Evolutionary conservation across 2,329 filamentous ascomycete species (phyloP).

Genomic region (Pyrenophora teres): DNA sequence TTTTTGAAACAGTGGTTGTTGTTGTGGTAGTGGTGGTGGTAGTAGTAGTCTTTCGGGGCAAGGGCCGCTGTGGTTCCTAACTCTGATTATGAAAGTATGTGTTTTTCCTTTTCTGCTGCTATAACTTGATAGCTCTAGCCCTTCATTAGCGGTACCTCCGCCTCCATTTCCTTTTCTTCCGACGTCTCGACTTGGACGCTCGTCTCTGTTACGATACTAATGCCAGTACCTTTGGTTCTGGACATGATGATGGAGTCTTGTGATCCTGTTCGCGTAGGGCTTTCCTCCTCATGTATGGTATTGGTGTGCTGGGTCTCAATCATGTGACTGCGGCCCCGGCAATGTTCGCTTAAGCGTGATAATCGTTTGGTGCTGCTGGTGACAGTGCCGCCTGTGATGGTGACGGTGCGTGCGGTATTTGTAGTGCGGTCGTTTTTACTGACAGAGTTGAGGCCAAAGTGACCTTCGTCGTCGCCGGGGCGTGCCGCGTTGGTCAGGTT

Average conservation of each 20-base stretch:
- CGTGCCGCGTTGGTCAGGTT: conserved; percentile 29
- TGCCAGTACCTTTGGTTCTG: conserved; percentile 14
- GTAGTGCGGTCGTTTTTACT: conserved; percentile 29
- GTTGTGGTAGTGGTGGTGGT: no score
- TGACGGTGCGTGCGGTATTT: conserved; percentile 35
- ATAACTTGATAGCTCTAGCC: conserved; percentile 11
- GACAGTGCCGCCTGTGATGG: conserved; percentile 45
- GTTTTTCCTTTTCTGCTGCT: no score
- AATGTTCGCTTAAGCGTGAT: conserved; percentile 36
- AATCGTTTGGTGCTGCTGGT: conserved; percentile 33
- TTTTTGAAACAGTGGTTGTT: no score
- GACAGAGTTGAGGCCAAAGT: conserved; percentile 39
- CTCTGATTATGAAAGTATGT: no score
- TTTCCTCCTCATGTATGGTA: conserved; percentile 26
- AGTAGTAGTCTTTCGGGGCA: no score
- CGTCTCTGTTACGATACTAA: conserved; percentile 41
- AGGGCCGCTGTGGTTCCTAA: no score
- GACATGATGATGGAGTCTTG: conserved; percentile 44
- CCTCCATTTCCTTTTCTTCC: conserved; percentile 16
- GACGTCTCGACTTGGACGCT: conserved; percentile 41
- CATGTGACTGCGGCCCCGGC: conserved; percentile 24
- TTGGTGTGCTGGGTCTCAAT: conserved; percentile 19
- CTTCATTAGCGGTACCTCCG: conserved; percentile 8
- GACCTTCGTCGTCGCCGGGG: conserved; percentile 29
- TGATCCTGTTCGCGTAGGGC: conserved; percentile 35